Conservation (phyloP, 2,329 filamentous ascomycete species). For the Microdochium bolleyi region DNA sequence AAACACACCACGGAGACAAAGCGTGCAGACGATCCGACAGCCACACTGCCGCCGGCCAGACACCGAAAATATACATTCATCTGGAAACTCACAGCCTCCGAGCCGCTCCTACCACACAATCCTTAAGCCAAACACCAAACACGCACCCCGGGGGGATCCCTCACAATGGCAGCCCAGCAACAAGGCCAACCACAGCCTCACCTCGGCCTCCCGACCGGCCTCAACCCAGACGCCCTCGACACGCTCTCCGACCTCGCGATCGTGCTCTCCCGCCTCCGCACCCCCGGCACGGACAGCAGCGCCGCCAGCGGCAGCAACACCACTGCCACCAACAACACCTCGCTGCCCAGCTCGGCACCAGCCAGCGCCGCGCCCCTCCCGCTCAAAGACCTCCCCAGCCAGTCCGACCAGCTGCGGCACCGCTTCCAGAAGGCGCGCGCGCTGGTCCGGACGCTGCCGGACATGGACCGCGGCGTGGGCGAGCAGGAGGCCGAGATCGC, state of each 20-base stretch:
- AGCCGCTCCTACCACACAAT: neutral
- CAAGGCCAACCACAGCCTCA: conserved; percentile 18
- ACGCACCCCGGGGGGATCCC: too few species aligned
- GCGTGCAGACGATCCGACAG: too few species aligned
- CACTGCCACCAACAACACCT: conserved; percentile 15
- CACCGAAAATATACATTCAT: too few species aligned
- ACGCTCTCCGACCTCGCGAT: conserved; percentile 74
- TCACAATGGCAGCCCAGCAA: conserved; percentile 5
- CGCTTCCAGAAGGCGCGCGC: conserved; percentile 72
- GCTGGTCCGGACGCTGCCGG: conserved; percentile 57
- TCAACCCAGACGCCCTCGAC: conserved; percentile 78
- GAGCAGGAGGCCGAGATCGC: conserved; percentile 67
- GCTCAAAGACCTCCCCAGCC: conserved; percentile 43
- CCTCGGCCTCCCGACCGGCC: conserved; percentile 51
- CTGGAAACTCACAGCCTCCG: too few species aligned
- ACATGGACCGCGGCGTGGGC: conserved; percentile 56
- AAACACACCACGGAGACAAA: too few species aligned
- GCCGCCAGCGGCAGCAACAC: conserved; percentile 24
- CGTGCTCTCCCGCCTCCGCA: conserved; percentile 67
- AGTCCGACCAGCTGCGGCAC: conserved; percentile 28
- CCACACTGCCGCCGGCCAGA: too few species aligned
- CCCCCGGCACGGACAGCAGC: conserved; percentile 26
- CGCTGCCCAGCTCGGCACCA: conserved; percentile 14
- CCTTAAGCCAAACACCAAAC: neutral
- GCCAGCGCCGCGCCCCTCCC: conserved; percentile 61